These are phyloP conservation scores for Gracilaria domingensis DNA, from an alignment of 23 red algal species.

Conservation along the genomic window DNA sequence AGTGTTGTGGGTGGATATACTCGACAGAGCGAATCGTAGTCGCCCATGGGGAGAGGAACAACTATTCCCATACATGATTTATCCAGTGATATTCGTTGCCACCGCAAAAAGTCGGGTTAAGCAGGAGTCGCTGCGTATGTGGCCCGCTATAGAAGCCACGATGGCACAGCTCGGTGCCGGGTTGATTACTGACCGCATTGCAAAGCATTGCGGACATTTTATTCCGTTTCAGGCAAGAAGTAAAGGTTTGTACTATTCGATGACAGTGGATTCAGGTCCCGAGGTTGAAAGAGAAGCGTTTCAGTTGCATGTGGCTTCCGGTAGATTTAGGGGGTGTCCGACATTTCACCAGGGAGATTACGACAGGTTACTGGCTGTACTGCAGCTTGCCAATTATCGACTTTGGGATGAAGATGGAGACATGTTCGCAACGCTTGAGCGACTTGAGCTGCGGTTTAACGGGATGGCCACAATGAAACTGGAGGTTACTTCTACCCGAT, in stretches of 20 bases:
- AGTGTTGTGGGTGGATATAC: neutral
- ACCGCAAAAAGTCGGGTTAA: neutral
- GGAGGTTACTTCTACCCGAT: neutral
- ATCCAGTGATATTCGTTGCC: neutral
- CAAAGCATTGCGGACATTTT: neutral
- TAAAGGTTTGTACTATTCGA: slow-evolving; percentile 1
- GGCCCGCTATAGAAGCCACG: neutral
- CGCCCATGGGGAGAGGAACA: slow-evolving; percentile 3
- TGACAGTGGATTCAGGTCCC: neutral
- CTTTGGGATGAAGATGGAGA: neutral
- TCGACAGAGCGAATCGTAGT: slow-evolving; percentile 1
- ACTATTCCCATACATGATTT: neutral
- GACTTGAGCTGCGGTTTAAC: slow-evolving; percentile 8
- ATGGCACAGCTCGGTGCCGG: slow-evolving; percentile 5
- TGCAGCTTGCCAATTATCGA: neutral
- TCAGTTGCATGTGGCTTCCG: neutral
- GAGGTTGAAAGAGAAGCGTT: slow-evolving; percentile 19
- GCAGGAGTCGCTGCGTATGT: slow-evolving; percentile 1
- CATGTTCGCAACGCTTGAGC: neutral
- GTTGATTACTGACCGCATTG: neutral
- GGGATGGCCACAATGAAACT: slow-evolving; percentile 5
- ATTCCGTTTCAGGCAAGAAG: slow-evolving; percentile 12
- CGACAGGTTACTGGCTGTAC: neutral
- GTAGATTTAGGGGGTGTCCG: neutral
- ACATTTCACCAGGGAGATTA: slow-evolving; percentile 13